A percentile compares a stretch with the other conserved stretches of the same genome.
phyloP scores from a whole-genome alignment of 2,329 filamentous ascomycete species.

The Microdochium trichocladiopsis region DNA sequence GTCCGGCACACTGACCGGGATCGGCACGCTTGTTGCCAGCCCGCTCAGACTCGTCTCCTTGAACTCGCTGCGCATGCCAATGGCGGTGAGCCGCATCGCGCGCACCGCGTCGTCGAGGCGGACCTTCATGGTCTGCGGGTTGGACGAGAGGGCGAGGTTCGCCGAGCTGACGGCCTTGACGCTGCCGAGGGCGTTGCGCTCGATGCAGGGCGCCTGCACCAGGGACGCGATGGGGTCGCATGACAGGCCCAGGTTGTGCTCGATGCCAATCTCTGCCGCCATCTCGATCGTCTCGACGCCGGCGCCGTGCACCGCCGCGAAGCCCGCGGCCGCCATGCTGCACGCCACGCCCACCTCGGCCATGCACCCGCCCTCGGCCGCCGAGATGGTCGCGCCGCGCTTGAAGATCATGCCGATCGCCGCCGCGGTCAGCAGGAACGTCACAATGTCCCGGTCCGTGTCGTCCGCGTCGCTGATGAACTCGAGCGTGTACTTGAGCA shows the following conservation, averaged over 20 bases:
- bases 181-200: slow-evolving; percentile 41
- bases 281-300: slow-evolving; percentile 41
- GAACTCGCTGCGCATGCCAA: slow-evolving; percentile 46
- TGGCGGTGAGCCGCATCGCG: slow-evolving; percentile 41
- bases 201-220: slow-evolving; percentile 44
- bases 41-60: slow-evolving; percentile 45
- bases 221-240: slow-evolving; percentile 43
- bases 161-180: slow-evolving; percentile 44
- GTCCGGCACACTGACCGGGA: slow-evolving; percentile 44
- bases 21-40: slow-evolving; percentile 41
- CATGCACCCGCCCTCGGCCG: slow-evolving; percentile 45
- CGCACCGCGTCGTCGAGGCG: slow-evolving; percentile 42
- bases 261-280: slow-evolving; percentile 44
- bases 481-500: slow-evolving; percentile 41
- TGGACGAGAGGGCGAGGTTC: slow-evolving; percentile 38
- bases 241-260: slow-evolving; percentile 42
- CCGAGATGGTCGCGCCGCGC: slow-evolving; percentile 43
- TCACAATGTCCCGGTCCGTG: slow-evolving; percentile 38
- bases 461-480: slow-evolving; percentile 38
- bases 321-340: slow-evolving; percentile 43
- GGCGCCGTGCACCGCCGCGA: slow-evolving; percentile 44
- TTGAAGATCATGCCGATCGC: slow-evolving; percentile 48
- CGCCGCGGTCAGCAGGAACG: slow-evolving; percentile 39
- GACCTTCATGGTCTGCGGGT: slow-evolving; percentile 36
- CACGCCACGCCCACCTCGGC: slow-evolving; percentile 46